Conservation (phyloP, 148 eudicot genomes). For the Rhododendron vialii region DNA sequence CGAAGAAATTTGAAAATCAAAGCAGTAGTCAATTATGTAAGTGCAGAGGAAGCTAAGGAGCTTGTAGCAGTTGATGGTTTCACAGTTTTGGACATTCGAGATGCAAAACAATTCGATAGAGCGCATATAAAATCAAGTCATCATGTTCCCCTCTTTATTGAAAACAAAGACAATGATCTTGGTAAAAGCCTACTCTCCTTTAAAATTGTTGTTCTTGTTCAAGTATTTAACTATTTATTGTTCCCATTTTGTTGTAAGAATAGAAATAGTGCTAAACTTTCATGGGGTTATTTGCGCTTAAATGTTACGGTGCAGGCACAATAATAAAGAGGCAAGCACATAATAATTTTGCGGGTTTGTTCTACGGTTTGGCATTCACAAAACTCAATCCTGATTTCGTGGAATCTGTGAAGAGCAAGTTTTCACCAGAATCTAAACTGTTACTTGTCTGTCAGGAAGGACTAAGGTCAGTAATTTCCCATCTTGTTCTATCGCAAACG, state of each 20-base stretch:
- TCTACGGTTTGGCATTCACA: slow-evolving; percentile 84
- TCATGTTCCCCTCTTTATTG: slow-evolving; percentile 83
- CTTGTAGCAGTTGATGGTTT: slow-evolving; percentile 67
- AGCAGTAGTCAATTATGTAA: slow-evolving; percentile 65
- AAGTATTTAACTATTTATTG: background rate
- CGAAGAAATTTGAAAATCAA: slow-evolving; percentile 38
- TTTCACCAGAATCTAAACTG: slow-evolving; percentile 71
- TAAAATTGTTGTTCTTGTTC: background rate
- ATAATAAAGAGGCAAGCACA: slow-evolving; percentile 68
- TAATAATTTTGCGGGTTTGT: slow-evolving; percentile 85
- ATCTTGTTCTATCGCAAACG: background rate
- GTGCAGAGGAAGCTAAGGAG: slow-evolving; percentile 77
- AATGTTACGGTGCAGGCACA: slow-evolving; percentile 54
- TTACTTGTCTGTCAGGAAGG: slow-evolving; percentile 94
- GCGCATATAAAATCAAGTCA: slow-evolving; percentile 82
- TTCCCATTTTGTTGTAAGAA: background rate
- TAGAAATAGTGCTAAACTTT: background rate
- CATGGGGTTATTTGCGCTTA: background rate
- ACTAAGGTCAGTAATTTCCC: slow-evolving; percentile 46
- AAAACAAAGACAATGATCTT: slow-evolving; percentile 74
- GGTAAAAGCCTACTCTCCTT: slow-evolving; percentile 32
- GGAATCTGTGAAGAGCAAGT: slow-evolving; percentile 65
- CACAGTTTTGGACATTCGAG: slow-evolving; percentile 75
- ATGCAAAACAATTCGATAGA: slow-evolving; percentile 58
- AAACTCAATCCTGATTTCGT: slow-evolving; percentile 88